Conservation (phyloP, 768 basidiomycete species). For the Mycena capillaripes region DNA sequence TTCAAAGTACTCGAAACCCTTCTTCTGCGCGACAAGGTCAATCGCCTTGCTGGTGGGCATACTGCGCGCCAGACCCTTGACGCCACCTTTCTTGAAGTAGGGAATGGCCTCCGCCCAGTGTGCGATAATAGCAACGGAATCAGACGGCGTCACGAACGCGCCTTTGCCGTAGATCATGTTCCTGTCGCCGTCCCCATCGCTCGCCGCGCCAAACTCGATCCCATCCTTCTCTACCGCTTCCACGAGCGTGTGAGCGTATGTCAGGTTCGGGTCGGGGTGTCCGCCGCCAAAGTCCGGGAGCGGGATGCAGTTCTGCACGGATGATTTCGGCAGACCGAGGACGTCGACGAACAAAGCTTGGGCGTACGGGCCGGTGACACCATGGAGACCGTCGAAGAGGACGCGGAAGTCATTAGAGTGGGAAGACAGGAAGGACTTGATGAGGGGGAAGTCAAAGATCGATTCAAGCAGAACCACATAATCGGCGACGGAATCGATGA, state of each 20-base stretch:
- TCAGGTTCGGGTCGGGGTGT: conserved; percentile 98
- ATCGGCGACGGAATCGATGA: conserved; percentile 95
- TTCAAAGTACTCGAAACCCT: conserved; percentile 93
- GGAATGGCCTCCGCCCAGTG: conserved; percentile 95
- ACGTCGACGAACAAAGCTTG: conserved; percentile 86
- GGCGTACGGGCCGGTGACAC: conserved; percentile 98
- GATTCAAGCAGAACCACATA: conserved; percentile 86
- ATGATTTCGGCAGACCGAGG: conserved; percentile 83
- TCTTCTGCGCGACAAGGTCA: conserved; percentile 94
- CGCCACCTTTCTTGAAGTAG: conserved; percentile 91
- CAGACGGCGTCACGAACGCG: conserved; percentile 97
- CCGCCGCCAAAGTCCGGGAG: conserved; percentile 97
- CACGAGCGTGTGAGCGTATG: conserved; percentile 95
- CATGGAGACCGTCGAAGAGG: conserved; percentile 96
- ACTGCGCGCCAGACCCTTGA: conserved; percentile 95
- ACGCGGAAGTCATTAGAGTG: conserved; percentile 82
- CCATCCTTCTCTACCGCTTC: conserved; percentile 89
- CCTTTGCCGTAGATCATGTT: conserved; percentile 99
- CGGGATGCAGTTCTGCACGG: conserved; percentile 92
- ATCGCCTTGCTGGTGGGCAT: conserved; percentile 99
- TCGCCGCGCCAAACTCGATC: conserved; percentile 95
- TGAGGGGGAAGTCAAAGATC: conserved; percentile 96
- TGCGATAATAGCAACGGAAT: conserved; percentile 98
- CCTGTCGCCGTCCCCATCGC: conserved; percentile 97
- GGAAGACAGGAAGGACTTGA: conserved; percentile 86